Base-by-base conservation (phyloP, 225 moss, liverwort and hornwort species). In the Polytrichum commune region DNA sequence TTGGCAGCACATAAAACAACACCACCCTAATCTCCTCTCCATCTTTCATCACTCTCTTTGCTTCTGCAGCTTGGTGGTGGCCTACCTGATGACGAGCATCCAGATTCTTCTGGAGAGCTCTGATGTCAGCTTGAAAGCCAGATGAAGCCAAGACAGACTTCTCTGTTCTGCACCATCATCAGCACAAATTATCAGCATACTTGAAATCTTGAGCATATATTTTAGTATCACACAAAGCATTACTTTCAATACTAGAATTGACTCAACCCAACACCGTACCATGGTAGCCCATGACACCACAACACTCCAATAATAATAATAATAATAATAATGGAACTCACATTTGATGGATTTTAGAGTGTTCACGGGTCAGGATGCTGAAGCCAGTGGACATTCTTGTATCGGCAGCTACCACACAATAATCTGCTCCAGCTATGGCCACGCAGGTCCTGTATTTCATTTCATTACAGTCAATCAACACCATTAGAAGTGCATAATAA, bases 351-450 rank as follows among this genome's bases (percentile, higher is more conserved):
- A 93, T 82, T 84, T 97, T 97, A 28, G 96, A 97, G 81, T 93
- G 72, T 22, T 92, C 81, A 46, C 96, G 92, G 46, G 93, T 89
- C 18, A 97, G 86, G 76, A 97, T 97, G 75, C 89, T 89, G 80
- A 97, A 97, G 63, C 93, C 96, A 0, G 93, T 97, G 20, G 96
- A 92, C 93, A 97, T 93, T 76, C 93, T 81, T 29, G 93, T 97
- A 75, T 97, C 96, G 28, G 93, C 96, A 62, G 96, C 93, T 29
- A 97, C 83, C 55, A 93, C 96, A 82, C 96, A 97, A 55, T 97
- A 97, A 72, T 97, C 90, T 18, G 76, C 82, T 75, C 96, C 96
- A 63, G 93, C 96, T 53, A 97, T 90, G 24, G 96, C 96, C 77
- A 97, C 96, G 54, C 90, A 90, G 1, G 96, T 97, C 77, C 96